Base-by-base conservation (phyloP, 805 yeast genomes). In the Yarrowia divulgata region DNA sequence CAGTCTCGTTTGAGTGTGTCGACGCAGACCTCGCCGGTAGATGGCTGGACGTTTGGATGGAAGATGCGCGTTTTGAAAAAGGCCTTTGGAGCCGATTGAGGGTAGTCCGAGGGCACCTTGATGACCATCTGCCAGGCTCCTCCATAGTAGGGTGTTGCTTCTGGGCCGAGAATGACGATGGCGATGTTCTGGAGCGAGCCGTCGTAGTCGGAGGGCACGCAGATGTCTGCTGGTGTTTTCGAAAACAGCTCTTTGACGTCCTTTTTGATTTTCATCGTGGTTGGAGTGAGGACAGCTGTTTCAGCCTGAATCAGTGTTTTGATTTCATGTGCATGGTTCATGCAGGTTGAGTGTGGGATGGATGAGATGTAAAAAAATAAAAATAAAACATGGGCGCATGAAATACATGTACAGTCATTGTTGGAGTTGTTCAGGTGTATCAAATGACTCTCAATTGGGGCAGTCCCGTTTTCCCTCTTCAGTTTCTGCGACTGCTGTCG, bases 61-160 rank as follows among this genome's bases (percentile, higher is more conserved):
- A 77, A 71, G 48, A 71, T 77, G 54, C 71, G 71, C 18, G 74
- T 73, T 40, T 70, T 72, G 71, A 84, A 85, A 69, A 70, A 75
- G 43, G 85, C 82, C 32, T 71, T 74, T 1, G 87, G 87, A 0
- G 87, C 85, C 8, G 73, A 70, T 18, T 76, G 74, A 4, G 87
- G 87, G 71, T 84, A 84, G 37, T 75, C 77, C 1, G 70, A 39
- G 13, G 80, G 77, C 4, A 83, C 78, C 6, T 68, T 67, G 45
- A 84, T 82, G 10, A 76, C 76, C 35, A 84, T 74, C 62, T 74
- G 75, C 86, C 87, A 84, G 69, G 81, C 79, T 18, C 87, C 87
- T 52, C 79, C 77, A 69, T 81, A 79, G 73, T 77, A 84, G 8
- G 78, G 79, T 19, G 84, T 80, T 60, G 81, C 83, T 5, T 72